These are phyloP conservation scores for Magnolia sinica DNA, from an alignment of 164 flowering plant genomes.

Conservation along the genomic window DNA sequence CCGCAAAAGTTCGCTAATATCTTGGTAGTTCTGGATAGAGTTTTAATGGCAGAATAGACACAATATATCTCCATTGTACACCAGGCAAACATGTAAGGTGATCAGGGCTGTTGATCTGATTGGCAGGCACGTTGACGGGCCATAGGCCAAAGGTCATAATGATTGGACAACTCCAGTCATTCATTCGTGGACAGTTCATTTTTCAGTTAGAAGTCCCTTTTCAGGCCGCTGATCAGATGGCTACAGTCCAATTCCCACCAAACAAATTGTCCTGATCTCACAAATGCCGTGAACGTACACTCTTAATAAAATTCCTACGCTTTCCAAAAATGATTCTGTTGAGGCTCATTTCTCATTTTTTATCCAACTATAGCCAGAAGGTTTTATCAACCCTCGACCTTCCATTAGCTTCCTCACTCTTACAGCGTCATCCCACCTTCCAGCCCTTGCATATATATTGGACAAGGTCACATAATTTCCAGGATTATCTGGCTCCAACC, in stretches of 20 bases:
- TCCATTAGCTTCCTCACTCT: slow-evolving; percentile 49
- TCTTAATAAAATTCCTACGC: background rate
- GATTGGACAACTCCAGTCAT: no score
- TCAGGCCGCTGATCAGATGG: background rate
- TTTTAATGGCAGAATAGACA: no score
- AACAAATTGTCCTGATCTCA: background rate
- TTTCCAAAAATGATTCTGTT: background rate
- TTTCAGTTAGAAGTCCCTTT: background rate
- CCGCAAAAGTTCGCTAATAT: no score
- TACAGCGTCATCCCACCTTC: slow-evolving; percentile 47
- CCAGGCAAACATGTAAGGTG: no score
- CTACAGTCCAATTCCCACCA: background rate
- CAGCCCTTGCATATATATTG: slow-evolving; percentile 43
- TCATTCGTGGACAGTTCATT: background rate
- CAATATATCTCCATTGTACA: no score
- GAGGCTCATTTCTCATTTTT: slow-evolving; percentile 10
- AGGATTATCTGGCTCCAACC: slow-evolving; percentile 50
- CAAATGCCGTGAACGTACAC: background rate
- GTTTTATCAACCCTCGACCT: slow-evolving; percentile 40
- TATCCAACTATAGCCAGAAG: slow-evolving; percentile 43
- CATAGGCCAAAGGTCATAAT: no score
- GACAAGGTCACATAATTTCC: slow-evolving; percentile 54
- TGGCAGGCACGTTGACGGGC: no score
- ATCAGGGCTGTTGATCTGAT: no score
- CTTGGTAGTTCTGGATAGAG: no score